Evolutionary conservation across 2,329 filamentous ascomycete genomes (phyloP), one percentile per base, ranked within the genome.

Genomic region (Hypocrella siamensis): DNA sequence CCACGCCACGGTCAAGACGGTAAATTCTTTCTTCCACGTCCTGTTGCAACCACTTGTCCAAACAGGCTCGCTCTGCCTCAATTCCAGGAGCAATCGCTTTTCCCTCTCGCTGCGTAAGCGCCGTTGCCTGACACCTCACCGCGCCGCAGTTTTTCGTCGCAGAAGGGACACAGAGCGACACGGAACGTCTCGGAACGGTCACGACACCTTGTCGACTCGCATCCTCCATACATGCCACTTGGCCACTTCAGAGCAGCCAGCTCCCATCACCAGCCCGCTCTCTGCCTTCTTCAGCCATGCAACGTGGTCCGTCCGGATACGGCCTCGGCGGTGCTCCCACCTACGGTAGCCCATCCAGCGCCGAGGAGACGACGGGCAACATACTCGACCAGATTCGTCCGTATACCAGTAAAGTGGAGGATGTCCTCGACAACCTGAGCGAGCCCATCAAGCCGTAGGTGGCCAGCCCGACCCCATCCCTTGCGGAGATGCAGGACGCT

Each of bases 361-460:
- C 38, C 22, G 47, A 52, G 19, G 77, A 85, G 46, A 70, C 78
- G 30, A 83, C 74, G 35, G 50, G 47, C 32, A 45, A 46, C 43
- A 36, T 56, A 35, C 72, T 98, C 45, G 90, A 94, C 56, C 71
- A 83, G 47, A 84, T 98, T 52, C 72, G 90, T 41, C 75, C 85
- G 56, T 86, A 96, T 59, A 98, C 90, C 31, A 93, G 82, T 77
- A 96, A 94, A 70, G 88, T 98, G 43, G 90, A 98, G 63, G 90
- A 98, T 54, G 61, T 82, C 53, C 60, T 98, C 52, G 90, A 96
- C 58, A 82, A 73, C 18, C 44, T 85, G 49, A 79, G 84, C 48
- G 88, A 93, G 52, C 90, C 90, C 30, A 61, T 96, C 44, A 96
- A 93, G 69, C 90, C 90, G 80, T 98, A 48, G 56, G 54, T 56